These are phyloP conservation scores for Zymoseptoria passerinii DNA, from an alignment of 2,329 filamentous ascomycete genomes.

Conservation along the genomic window DNA sequence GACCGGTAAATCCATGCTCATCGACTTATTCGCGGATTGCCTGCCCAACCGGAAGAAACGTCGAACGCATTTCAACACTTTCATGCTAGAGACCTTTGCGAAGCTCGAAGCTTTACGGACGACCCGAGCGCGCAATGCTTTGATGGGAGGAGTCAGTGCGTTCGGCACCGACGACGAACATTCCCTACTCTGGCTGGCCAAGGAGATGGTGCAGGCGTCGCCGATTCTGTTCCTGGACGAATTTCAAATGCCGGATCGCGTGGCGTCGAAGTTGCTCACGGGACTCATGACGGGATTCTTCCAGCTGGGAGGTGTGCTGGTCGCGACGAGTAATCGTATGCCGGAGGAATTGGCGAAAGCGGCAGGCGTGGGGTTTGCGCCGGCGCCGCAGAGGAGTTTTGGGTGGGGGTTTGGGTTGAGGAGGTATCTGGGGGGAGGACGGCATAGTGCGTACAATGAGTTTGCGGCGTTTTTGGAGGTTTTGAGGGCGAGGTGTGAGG, in stretches of 20 bases:
- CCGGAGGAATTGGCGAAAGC: constrained; percentile 73
- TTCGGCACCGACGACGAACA: constrained; percentile 46
- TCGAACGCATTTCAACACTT: constrained; percentile 77
- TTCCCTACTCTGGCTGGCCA: constrained; percentile 64
- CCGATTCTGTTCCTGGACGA: constrained; percentile 76
- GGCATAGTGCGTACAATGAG: constrained; percentile 57
- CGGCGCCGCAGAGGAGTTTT: constrained; percentile 42
- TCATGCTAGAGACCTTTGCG: constrained; percentile 71
- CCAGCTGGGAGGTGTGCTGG: constrained; percentile 69
- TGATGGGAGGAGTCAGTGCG: constrained; percentile 1
- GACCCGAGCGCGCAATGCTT: constrained; percentile 19
- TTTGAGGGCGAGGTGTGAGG: constrained; percentile 66
- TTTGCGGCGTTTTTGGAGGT: constrained; percentile 70
- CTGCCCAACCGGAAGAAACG: constrained; percentile 65
- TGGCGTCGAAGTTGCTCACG: constrained; percentile 68
- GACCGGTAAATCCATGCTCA: constrained; percentile 77
- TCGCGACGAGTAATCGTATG: constrained; percentile 76
- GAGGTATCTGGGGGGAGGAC: constrained; percentile 37
- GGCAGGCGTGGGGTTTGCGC: constrained; percentile 58
- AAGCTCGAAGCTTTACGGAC: constrained; percentile 59
- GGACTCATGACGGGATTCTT: constrained; percentile 74
- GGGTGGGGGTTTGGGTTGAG: constrained; percentile 29
- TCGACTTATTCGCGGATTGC: constrained; percentile 71
- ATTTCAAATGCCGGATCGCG: constrained; percentile 73
- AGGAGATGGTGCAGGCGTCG: constrained; percentile 64